Conservation (phyloP, 2,329 filamentous ascomycete species). For the Clonostachys rosea region DNA sequence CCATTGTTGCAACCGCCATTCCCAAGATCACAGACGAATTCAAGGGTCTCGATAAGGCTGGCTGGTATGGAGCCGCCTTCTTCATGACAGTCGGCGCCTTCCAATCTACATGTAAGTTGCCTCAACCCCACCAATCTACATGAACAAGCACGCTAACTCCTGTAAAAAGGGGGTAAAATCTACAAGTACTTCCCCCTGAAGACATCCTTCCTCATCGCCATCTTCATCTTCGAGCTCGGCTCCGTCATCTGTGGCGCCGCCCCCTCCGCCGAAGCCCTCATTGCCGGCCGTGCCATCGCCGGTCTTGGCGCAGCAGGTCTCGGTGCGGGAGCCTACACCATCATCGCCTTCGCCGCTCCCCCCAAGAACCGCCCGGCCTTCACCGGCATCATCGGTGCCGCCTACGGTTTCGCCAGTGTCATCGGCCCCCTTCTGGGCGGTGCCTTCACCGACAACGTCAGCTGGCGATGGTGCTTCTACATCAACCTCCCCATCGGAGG, state of each 20-base stretch:
- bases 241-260: constrained; percentile 43
- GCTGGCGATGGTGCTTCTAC: constrained; percentile 21
- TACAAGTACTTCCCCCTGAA: constrained; percentile 49
- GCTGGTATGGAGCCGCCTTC: constrained; percentile 56
- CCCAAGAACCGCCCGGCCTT: constrained; percentile 13
- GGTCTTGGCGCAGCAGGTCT: constrained; percentile 40
- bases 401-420: constrained; percentile 14
- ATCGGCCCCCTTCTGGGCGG: constrained; percentile 17
- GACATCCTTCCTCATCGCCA: constrained; percentile 38
- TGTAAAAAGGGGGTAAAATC: constrained; percentile 33
- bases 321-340: constrained; percentile 36
- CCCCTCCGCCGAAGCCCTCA: constrained; percentile 39
- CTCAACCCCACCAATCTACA: constrained; percentile 6
- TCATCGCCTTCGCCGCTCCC: constrained; percentile 29
- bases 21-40: constrained; percentile 51
- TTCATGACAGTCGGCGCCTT: constrained; percentile 41
- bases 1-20: constrained; percentile 53
- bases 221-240: constrained; percentile 51
- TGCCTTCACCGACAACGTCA: constrained; percentile 15
- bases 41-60: constrained; percentile 44
- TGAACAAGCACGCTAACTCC: background rate
- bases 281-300: constrained; percentile 46
- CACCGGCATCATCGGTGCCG: constrained; percentile 15
- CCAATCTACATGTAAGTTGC: constrained; percentile 32
- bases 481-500: constrained; percentile 22